Conservation (phyloP, 2,329 filamentous ascomycete genomes). For the Emergomyces pasteurianus region DNA sequence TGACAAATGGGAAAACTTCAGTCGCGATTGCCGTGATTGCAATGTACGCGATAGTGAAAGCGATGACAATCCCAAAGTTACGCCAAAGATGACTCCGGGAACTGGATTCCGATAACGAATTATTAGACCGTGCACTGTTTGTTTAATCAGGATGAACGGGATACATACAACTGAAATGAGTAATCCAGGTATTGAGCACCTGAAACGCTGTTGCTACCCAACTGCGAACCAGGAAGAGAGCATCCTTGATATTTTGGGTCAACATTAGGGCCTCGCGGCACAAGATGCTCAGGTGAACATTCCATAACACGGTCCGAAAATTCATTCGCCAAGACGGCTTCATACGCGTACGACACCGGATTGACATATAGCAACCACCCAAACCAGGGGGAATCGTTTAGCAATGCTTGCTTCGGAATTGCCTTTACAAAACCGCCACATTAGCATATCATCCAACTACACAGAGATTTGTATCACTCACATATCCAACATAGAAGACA, state of each 20-base stretch:
- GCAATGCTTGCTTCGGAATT: slow-evolving; percentile 52
- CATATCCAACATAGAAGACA: slow-evolving; percentile 5
- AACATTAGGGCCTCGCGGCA: slow-evolving; percentile 46
- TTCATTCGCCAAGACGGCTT: slow-evolving; percentile 56
- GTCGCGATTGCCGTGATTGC: slow-evolving; percentile 57
- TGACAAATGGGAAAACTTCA: slow-evolving; percentile 50
- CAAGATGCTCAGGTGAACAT: slow-evolving; percentile 47
- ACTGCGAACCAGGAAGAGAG: slow-evolving; percentile 44
- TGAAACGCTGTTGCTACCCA: slow-evolving; percentile 39
- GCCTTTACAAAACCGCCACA: slow-evolving; percentile 16
- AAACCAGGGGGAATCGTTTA: slow-evolving; percentile 50
- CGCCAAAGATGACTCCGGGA: slow-evolving; percentile 50
- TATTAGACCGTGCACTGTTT: neutral
- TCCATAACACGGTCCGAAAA: slow-evolving; percentile 46
- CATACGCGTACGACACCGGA: slow-evolving; percentile 50
- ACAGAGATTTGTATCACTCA: neutral
- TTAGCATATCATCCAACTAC: neutral
- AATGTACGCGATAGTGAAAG: slow-evolving; percentile 64
- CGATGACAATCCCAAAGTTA: slow-evolving; percentile 67
- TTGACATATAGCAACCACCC: slow-evolving; percentile 50
- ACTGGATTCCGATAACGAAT: slow-evolving; percentile 3
- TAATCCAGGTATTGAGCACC: slow-evolving; percentile 44
- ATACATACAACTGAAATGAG: slow-evolving; percentile 40
- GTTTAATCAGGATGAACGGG: neutral
- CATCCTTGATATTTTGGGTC: slow-evolving; percentile 51